Percentiles rank a stretch among this genome's conserved stretches.
These are phyloP conservation scores for Medicago ruthenica DNA, from an alignment of 306 rosid genomes.

Conservation along the genomic window DNA sequence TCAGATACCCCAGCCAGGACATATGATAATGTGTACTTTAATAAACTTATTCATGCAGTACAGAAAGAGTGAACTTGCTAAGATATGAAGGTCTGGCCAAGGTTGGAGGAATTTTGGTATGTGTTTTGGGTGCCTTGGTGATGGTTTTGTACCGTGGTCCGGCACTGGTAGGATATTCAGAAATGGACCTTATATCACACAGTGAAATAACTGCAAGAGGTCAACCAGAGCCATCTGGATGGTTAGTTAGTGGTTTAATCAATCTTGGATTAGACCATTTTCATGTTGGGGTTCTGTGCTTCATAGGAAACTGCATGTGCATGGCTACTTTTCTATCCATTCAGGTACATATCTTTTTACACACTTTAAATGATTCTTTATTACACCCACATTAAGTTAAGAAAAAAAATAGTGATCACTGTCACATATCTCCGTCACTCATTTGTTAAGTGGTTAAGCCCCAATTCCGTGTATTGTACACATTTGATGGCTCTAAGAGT, in stretches of 20 bases:
- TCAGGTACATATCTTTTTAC: slow-evolving; percentile 64
- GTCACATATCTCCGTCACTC: slow-evolving; percentile 12
- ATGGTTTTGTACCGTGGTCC: slow-evolving; percentile 93
- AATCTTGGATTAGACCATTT: slow-evolving; percentile 82
- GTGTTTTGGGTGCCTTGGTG: slow-evolving; percentile 80
- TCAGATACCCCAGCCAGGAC: slow-evolving; percentile 12
- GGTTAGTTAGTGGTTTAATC: slow-evolving; percentile 72
- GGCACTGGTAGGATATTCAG: slow-evolving; percentile 70
- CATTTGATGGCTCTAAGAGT: not conserved
- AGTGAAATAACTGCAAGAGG: slow-evolving; percentile 84
- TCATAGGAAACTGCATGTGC: slow-evolving; percentile 94
- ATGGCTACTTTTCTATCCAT: slow-evolving; percentile 89
- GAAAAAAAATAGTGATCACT: slow-evolving; percentile 9
- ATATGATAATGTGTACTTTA: slow-evolving; percentile 39
- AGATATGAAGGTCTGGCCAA: slow-evolving; percentile 87
- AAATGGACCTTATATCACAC: slow-evolving; percentile 58
- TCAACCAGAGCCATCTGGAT: slow-evolving; percentile 95
- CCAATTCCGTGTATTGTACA: slow-evolving; percentile 1
- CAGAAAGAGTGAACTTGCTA: slow-evolving; percentile 92
- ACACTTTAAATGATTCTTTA: slow-evolving; percentile 26
- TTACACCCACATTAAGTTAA: not conserved
- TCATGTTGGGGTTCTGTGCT: slow-evolving; percentile 90
- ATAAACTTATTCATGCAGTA: slow-evolving; percentile 71
- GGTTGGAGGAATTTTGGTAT: slow-evolving; percentile 77
- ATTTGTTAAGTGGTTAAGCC: not conserved